Evolutionary conservation across 345 rosid species (phyloP), one percentile per base, ranked within the genome.

Genomic region (Bretschneidera sinensis): DNA sequence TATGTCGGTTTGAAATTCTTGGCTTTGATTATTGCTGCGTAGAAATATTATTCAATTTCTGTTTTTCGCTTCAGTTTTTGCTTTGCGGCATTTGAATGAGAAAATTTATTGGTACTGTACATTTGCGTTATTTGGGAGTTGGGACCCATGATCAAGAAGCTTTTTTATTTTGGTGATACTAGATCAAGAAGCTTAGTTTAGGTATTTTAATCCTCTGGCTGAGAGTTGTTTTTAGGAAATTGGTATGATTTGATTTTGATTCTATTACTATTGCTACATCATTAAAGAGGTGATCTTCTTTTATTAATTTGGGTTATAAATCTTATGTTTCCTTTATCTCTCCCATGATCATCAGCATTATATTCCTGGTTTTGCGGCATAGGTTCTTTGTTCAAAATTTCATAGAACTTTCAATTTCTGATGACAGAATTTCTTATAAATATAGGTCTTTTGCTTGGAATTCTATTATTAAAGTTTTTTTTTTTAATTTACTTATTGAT

Each of bases 301-400:
- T 31, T 4, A 9, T 31, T 9, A 31, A 31, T 39, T 39, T 39
- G 10, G 15, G 45, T 7, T 39, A 39, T 39, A 11, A 7, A 39
- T 39, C 2, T 28, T 31, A 20, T 21, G 33, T 53, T 50, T 21
- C 20, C 17, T 16, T 1, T 21, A 45, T 48, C 25, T n/a, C n/a
- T 33, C 35, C 35, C 4, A 31, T 31, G 35, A 31, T 35, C 17
- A 21, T 59, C 48, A 18, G 21, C 47, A 33, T 9, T 19, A 39
- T 23, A 21, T 23, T 50, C n/a, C 48, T 54, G 48, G 11, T 43
- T 57, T 33, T 24, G 17, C 19, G 64, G 57, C 58, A 28, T 57
- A 33, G 64, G 25, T 65, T 22, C 48, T 49, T 11, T 18, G 19
- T 17, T 18, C 21, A 16, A 24, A 49, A 21, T 55, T 19, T 62